Percentiles rank a stretch among this genome's conserved stretches.
Evolutionary conservation across 2,329 filamentous ascomycete species (phyloP).

Genomic region (Drechslerella stenobrocha): DNA sequence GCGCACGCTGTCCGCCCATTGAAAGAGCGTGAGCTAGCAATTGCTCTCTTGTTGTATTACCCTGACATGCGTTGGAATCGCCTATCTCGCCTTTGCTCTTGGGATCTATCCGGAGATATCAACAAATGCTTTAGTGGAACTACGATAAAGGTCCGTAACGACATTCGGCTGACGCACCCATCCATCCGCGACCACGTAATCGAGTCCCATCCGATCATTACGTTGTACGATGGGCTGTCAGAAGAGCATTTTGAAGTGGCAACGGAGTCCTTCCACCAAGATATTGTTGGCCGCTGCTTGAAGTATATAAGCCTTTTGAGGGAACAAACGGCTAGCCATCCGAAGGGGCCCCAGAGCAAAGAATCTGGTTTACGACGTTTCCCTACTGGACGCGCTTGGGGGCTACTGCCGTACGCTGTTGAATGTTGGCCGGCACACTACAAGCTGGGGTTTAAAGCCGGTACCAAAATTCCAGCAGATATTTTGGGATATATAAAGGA

Average conservation of each 20-base stretch:
- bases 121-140: not conserved
- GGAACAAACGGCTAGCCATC: not conserved
- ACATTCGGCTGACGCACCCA: not conserved
- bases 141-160: not conserved
- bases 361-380: not conserved
- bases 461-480: not conserved
- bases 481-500: not conserved
- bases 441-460: not conserved
- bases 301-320: not conserved
- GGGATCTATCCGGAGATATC: conserved; percentile 2
- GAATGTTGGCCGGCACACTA: conserved; percentile 1
- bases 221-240: not conserved
- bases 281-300: not conserved
- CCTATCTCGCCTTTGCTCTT: not conserved
- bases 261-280: not conserved
- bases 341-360: not conserved
- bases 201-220: not conserved
- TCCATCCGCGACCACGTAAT: conserved; percentile 3
- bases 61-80: not conserved
- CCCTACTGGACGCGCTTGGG: conserved; percentile 3
- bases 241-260: not conserved
- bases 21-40: not conserved
- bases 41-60: not conserved
- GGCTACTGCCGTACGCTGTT: not conserved
- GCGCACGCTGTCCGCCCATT: not conserved